Percentiles rank a stretch among this genome's conserved stretches.
Conservation (phyloP, 208 protist genomes). For the Crithidia thermophila region DNA sequence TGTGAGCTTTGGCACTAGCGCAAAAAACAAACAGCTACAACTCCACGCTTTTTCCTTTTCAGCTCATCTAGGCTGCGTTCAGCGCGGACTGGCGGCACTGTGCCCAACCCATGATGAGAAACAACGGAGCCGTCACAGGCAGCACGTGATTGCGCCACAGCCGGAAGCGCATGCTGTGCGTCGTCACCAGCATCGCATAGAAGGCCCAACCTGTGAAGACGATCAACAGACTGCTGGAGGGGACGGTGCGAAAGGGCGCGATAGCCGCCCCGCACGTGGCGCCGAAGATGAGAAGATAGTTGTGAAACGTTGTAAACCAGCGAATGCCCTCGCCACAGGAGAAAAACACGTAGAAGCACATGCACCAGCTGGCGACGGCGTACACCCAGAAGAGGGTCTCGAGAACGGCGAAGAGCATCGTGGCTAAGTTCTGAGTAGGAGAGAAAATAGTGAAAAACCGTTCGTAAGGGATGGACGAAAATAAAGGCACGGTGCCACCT, state of each 20-base stretch:
- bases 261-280: constrained; percentile 53
- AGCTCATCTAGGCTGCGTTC: not conserved
- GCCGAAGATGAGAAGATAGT: constrained; percentile 77
- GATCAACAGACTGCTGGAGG: constrained; percentile 56
- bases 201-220: constrained; percentile 78
- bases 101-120: constrained; percentile 34
- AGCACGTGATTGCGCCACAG: constrained; percentile 78
- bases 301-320: constrained; percentile 82
- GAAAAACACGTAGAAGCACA: constrained; percentile 90
- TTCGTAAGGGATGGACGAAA: too few relatives aligned
- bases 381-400: constrained; percentile 70
- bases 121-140: constrained; percentile 66
- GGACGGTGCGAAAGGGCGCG: constrained; percentile 48
- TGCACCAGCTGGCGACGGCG: constrained; percentile 84
- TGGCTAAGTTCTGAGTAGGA: not conserved
- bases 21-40: not conserved
- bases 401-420: constrained; percentile 33
- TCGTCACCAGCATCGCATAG: constrained; percentile 79
- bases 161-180: constrained; percentile 70
- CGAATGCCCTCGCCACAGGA: constrained; percentile 79
- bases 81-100: constrained; percentile 10
- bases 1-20: too few relatives aligned
- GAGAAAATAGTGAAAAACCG: not conserved
- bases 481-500: too few relatives aligned
- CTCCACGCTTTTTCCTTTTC: not conserved